Evolutionary conservation across 2,329 filamentous ascomycete genomes (phyloP).

Genomic region (Venturia effusa): DNA sequence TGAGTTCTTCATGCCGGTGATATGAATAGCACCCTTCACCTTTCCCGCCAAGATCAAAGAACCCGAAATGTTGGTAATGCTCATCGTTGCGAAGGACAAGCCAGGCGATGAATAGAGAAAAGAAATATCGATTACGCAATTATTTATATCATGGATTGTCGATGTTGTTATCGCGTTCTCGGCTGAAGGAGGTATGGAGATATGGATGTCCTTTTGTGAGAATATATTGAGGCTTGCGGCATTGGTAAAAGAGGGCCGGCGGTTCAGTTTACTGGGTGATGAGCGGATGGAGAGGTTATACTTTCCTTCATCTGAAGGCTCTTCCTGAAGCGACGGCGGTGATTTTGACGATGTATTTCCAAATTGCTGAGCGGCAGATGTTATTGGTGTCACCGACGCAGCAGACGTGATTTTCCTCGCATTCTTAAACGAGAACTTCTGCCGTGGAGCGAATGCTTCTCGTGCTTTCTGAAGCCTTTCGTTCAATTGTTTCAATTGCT

Average conservation of each 20-base stretch:
- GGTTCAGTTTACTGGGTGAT: constrained; percentile 10
- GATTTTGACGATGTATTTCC: constrained; percentile 21
- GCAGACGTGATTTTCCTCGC: constrained; percentile 41
- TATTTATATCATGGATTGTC: constrained; percentile 25
- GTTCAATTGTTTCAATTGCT: constrained; percentile 70
- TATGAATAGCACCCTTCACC: constrained; percentile 70
- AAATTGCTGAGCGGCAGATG: constrained; percentile 32
- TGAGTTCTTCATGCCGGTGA: constrained; percentile 63
- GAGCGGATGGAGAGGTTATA: neutral
- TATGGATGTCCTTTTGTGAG: constrained; percentile 57
- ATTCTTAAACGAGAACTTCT: constrained; percentile 74
- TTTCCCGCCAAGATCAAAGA: constrained; percentile 69
- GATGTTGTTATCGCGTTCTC: constrained; percentile 63
- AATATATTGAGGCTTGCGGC: constrained; percentile 52
- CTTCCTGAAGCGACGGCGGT: neutral
- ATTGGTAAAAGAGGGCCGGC: constrained; percentile 46
- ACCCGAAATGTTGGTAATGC: constrained; percentile 56
- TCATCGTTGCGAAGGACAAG: constrained; percentile 53
- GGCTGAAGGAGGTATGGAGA: constrained; percentile 63
- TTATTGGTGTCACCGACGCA: constrained; percentile 38
- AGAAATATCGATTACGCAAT: constrained; percentile 6
- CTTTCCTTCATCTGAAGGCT: neutral
- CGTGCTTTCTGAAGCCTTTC: constrained; percentile 66
- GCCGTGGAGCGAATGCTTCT: constrained; percentile 57
- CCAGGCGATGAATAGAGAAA: neutral